These are phyloP conservation scores for Colletotrichum truncatum DNA, from an alignment of 2,329 filamentous ascomycete species.

Conservation along the genomic window DNA sequence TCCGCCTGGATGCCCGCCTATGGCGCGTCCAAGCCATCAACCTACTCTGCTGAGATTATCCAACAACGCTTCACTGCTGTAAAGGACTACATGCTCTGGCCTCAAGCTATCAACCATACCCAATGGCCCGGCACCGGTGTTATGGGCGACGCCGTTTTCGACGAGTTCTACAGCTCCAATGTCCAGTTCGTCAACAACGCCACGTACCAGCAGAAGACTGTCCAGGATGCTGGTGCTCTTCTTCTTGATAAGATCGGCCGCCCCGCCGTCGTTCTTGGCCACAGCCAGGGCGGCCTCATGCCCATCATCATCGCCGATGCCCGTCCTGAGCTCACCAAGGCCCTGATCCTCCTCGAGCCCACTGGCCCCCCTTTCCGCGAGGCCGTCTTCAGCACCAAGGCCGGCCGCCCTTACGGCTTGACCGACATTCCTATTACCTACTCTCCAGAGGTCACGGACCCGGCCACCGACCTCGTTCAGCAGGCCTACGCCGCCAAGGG, in stretches of 20 bases:
- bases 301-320: slow-evolving; percentile 52
- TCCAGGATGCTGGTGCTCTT: slow-evolving; percentile 49
- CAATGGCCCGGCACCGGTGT: slow-evolving; percentile 52
- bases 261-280: slow-evolving; percentile 50
- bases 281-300: slow-evolving; percentile 55
- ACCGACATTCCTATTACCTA: slow-evolving; percentile 59
- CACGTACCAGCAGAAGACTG: slow-evolving; percentile 44
- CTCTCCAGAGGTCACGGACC: slow-evolving; percentile 49
- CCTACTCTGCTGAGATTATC: slow-evolving; percentile 45
- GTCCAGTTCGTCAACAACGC: slow-evolving; percentile 46
- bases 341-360: slow-evolving; percentile 55
- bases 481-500: slow-evolving; percentile 36
- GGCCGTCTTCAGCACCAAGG: slow-evolving; percentile 43
- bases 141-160: slow-evolving; percentile 50
- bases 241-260: slow-evolving; percentile 53
- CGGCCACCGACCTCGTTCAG: slow-evolving; percentile 43
- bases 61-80: slow-evolving; percentile 48
- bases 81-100: slow-evolving; percentile 44
- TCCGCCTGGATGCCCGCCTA: slow-evolving; percentile 49
- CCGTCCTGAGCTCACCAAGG: slow-evolving; percentile 49
- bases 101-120: slow-evolving; percentile 49
- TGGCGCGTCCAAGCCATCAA: slow-evolving; percentile 33
- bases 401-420: slow-evolving; percentile 53
- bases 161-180: slow-evolving; percentile 50
- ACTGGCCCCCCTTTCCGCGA: slow-evolving; percentile 57